Percentiles rank a stretch among this genome's conserved stretches.
These are phyloP conservation scores for Phialophora chinensis DNA, from an alignment of 2,329 filamentous ascomycete genomes.

Conservation along the genomic window DNA sequence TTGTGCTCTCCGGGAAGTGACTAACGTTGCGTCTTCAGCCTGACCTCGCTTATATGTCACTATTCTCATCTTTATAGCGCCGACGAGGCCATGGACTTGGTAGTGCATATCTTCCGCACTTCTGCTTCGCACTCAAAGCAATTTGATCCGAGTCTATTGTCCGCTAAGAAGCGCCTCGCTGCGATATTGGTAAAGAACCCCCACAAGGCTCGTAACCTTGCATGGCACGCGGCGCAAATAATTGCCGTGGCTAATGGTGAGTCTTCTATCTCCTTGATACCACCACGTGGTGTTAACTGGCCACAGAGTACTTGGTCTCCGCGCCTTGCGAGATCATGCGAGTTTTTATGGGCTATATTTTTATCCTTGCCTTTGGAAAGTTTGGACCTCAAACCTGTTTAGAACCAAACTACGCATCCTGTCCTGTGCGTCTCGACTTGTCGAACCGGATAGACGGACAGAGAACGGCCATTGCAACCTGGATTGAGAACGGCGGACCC, in stretches of 20 bases:
- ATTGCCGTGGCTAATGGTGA: slow-evolving; percentile 52
- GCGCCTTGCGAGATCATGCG: slow-evolving; percentile 36
- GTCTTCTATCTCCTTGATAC: neutral
- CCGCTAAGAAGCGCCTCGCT: slow-evolving; percentile 27
- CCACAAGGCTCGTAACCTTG: slow-evolving; percentile 30
- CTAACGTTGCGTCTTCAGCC: slow-evolving; percentile 20
- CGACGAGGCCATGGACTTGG: slow-evolving; percentile 32
- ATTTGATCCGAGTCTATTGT: slow-evolving; percentile 20
- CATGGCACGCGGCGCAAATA: slow-evolving; percentile 44
- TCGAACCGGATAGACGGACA: slow-evolving; percentile 26
- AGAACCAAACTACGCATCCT: slow-evolving; percentile 14
- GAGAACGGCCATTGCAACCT: slow-evolving; percentile 24
- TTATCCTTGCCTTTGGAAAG: slow-evolving; percentile 32
- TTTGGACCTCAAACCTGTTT: slow-evolving; percentile 27
- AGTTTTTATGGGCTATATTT: slow-evolving; percentile 37
- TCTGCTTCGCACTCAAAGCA: slow-evolving; percentile 27
- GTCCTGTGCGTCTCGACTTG: slow-evolving; percentile 29
- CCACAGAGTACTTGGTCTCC: slow-evolving; percentile 49
- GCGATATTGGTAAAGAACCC: slow-evolving; percentile 29
- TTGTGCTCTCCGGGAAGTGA: neutral
- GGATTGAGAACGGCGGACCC: slow-evolving; percentile 33
- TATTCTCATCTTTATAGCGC: slow-evolving; percentile 36
- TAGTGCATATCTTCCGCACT: slow-evolving; percentile 32
- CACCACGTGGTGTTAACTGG: neutral
- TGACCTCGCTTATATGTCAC: slow-evolving; percentile 32